phyloP scores from a whole-genome alignment of 805 yeast species.

The Candida arabinofermentans region DNA sequence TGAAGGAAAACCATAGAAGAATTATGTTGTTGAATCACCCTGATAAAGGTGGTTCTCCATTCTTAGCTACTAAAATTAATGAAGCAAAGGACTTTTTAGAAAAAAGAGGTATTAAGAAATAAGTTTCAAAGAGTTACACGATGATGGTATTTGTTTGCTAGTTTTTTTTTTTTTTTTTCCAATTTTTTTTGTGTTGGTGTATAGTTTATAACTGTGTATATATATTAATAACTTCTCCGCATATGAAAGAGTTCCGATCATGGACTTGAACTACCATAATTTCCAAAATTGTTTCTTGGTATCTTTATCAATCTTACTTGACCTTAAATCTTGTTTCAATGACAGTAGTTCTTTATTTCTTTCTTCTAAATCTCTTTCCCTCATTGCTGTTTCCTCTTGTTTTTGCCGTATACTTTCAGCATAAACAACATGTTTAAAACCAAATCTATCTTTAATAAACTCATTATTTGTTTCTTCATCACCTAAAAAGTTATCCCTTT shows the following conservation, averaged over 20 bases:
- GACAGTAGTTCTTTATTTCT: conserved; percentile 21
- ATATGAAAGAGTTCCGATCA: not conserved
- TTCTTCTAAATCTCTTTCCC: conserved; percentile 44
- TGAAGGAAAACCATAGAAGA: conserved; percentile 76
- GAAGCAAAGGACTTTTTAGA: conserved; percentile 84
- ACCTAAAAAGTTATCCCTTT: conserved; percentile 32
- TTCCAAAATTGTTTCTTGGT: conserved; percentile 25
- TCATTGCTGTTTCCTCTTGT: conserved; percentile 53
- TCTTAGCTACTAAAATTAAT: conserved; percentile 83
- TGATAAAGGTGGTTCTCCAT: conserved; percentile 91
- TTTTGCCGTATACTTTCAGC: conserved; percentile 70
- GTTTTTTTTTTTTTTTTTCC: not conserved
- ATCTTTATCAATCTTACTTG: not conserved
- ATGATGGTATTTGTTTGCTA: not conserved
- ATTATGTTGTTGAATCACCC: conserved; percentile 91
- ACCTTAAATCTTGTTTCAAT: conserved; percentile 7
- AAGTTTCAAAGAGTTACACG: not conserved
- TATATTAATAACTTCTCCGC: not conserved
- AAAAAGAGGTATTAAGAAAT: conserved; percentile 50
- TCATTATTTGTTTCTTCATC: conserved; percentile 32
- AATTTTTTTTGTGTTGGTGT: not conserved
- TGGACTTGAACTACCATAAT: conserved; percentile 19
- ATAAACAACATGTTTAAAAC: conserved; percentile 61
- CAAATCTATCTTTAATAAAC: conserved; percentile 59
- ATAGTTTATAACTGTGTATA: not conserved